Evolutionary conservation across 192 early-diverging fungal species (phyloP).

Genomic region (Gigaspora rosea): DNA sequence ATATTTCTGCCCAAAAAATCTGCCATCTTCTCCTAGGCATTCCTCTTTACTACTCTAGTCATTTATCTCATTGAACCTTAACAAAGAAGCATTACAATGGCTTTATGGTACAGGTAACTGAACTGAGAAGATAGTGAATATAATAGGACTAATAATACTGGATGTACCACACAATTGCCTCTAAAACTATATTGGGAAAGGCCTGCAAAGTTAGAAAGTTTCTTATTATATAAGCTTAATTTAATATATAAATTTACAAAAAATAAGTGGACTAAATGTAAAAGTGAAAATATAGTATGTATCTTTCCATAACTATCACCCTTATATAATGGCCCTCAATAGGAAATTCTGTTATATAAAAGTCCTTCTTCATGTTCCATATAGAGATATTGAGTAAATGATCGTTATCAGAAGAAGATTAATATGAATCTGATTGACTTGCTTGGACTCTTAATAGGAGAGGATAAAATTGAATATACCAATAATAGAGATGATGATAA

Average conservation of each 20-base stretch:
- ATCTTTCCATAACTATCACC: background rate
- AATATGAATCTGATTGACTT: background rate
- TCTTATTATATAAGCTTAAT: too few relatives aligned
- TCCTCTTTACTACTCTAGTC: too few relatives aligned
- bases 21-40: too few relatives aligned
- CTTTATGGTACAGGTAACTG: background rate
- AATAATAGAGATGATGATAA: background rate
- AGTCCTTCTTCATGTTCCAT: background rate
- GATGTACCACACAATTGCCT: background rate
- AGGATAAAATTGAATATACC: background rate
- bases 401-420: background rate
- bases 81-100: background rate
- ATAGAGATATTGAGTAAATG: background rate
- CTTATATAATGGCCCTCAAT: background rate
- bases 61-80: background rate
- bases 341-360: background rate
- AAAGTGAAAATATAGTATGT: background rate
- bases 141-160: background rate
- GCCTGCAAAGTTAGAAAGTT: background rate
- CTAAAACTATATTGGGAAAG: background rate
- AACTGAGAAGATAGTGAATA: background rate
- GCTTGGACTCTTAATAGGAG: background rate
- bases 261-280: background rate
- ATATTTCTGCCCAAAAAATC: too few relatives aligned
- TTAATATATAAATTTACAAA: too few relatives aligned